Evolutionary conservation across 148 eudicot species (phyloP).

Genomic region (Spergularia bocconei): DNA sequence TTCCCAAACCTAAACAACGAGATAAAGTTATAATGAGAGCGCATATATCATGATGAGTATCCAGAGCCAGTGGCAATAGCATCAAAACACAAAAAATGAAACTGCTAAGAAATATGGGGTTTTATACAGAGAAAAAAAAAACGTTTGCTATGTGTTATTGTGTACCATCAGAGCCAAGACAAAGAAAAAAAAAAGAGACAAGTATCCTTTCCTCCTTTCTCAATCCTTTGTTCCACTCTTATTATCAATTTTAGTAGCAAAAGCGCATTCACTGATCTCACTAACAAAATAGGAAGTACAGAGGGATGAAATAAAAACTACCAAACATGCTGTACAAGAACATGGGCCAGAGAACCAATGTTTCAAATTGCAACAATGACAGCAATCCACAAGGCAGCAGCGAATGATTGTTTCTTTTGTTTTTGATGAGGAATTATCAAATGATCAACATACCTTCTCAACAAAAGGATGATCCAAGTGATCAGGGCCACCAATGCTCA

Average conservation of each 20-base stretch:
- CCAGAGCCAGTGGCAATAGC: constrained; percentile 1
- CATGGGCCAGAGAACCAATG: constrained; percentile 1
- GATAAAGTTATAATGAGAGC: constrained; percentile 6
- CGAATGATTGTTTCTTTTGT: too few relatives aligned
- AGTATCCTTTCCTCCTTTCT: neutral
- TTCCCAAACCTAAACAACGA: constrained; percentile 81
- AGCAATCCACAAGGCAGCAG: neutral
- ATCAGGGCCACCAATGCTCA: constrained; percentile 99
- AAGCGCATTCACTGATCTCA: neutral
- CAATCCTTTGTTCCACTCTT: neutral
- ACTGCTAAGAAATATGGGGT: neutral
- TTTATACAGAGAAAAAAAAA: neutral
- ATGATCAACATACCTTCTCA: constrained; percentile 66
- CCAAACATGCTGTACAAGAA: neutral
- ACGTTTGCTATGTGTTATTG: neutral
- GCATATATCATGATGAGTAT: neutral
- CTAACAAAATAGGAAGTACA: neutral
- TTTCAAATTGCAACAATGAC: neutral
- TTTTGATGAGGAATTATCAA: constrained; percentile 1
- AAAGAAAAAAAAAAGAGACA: neutral
- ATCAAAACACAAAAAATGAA: neutral
- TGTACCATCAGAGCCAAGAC: neutral
- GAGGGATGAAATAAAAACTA: neutral
- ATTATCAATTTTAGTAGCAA: neutral
- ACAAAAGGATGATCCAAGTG: constrained; percentile 97